Evolutionary conservation across 73 alveolate genomes (phyloP), one percentile per base, ranked within the genome.

Genomic region (Effrenium voratum): DNA sequence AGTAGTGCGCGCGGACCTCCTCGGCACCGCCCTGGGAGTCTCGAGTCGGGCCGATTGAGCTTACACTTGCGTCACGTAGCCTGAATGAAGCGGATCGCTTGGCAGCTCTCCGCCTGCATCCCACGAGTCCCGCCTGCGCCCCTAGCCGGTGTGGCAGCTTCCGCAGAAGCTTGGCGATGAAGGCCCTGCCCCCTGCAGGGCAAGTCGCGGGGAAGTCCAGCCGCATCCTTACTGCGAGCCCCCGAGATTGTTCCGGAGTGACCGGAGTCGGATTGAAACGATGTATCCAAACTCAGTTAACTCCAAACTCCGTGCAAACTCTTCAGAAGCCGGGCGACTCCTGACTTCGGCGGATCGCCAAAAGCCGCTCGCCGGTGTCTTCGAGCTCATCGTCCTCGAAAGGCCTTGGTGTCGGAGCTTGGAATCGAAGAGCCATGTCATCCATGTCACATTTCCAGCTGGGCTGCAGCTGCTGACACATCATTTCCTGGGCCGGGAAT

Each of bases 311-410:
- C n/a, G n/a, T n/a, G n/a, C n/a, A 40, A 26, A 28, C 50, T 28
- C 44, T n/a, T 43, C 66, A 15, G 50, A 30, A 0, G 66, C 59
- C 66, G 13, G 60, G 95, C 28, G 16, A 34, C 95, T 87, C 95
- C 36, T 87, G 95, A 41, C 95, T 87, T 28, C 95, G 60, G 46
- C 95, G 95, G 83, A 87, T 59, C 40, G 95, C 95, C 60, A 87
- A 47, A 66, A 87, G 68, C 45, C 95, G 63, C 68, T 87, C 95
- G 26, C 95, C 95, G 30, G 95, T 87, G 66, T 87, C 95, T 50
- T 87, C 95, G 63, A 87, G 77, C 38, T 87, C 95, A 24, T 87
- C 95, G 19, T 87, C 95, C 22, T 87, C 95, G 75, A 87, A 87
- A 46, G 95, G 95, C 94, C 94, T 85, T 6, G 44, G 10, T 16